Evolutionary conservation across 2,329 filamentous ascomycete species (phyloP).

Genomic region (Ciborinia camelliae): DNA sequence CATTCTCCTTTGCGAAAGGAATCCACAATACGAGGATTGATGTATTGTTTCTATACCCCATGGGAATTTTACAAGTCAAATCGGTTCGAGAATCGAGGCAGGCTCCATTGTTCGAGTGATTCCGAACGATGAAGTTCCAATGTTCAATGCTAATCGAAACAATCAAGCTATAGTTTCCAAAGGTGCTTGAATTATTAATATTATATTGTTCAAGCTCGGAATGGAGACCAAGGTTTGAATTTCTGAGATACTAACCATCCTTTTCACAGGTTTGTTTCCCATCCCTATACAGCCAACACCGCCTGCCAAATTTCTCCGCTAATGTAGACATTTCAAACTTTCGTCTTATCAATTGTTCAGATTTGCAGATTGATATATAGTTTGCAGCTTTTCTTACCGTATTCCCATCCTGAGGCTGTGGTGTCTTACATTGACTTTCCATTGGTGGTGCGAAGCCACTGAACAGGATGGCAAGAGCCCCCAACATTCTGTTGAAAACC

Average conservation of each 20-base stretch:
- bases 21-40: not conserved
- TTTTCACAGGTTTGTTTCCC: not conserved
- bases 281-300: not conserved
- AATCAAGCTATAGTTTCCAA: too few species aligned
- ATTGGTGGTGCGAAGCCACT: not conserved
- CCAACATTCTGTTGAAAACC: not conserved
- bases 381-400: not conserved
- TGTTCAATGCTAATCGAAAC: too few species aligned
- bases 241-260: not conserved
- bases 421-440: not conserved
- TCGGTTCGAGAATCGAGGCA: not conserved
- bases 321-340: not conserved
- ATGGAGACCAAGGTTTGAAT: not conserved
- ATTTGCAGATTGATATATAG: not conserved
- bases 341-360: not conserved
- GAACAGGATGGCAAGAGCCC: not conserved
- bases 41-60: not conserved
- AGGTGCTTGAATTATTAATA: not conserved
- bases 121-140: not conserved
- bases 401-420: not conserved
- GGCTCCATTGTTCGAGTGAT: not conserved
- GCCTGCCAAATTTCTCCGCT: not conserved
- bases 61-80: not conserved
- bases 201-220: not conserved
- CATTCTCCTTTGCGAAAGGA: not conserved